A percentile compares a stretch with the other conserved stretches of the same genome.
These are phyloP conservation scores for Dothistroma septosporum DNA, from an alignment of 2,329 filamentous ascomycete species.

Conservation along the genomic window DNA sequence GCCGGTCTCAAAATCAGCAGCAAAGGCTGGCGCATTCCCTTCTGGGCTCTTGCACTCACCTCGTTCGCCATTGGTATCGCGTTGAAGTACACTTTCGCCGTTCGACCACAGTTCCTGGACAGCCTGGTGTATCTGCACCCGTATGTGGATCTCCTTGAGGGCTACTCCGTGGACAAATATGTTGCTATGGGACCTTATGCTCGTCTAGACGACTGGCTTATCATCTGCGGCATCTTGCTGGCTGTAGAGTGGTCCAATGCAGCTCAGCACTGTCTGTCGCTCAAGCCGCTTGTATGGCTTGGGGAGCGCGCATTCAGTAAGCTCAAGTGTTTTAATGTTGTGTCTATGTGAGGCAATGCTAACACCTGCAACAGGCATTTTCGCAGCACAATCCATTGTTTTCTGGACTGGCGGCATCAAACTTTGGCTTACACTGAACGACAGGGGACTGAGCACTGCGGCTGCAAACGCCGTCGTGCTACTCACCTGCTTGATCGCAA, in stretches of 20 bases:
- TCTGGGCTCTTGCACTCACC: conserved; percentile 15
- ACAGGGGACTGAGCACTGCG: conserved; percentile 13
- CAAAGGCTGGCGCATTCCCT: conserved; percentile 22
- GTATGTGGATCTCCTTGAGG: conserved; percentile 25
- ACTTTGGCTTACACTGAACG: conserved; percentile 26
- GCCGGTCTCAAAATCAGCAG: conserved; percentile 20
- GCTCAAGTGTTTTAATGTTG: background rate
- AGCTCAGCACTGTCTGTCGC: conserved; percentile 22
- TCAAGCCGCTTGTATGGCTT: conserved; percentile 23
- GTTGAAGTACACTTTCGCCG: conserved; percentile 28
- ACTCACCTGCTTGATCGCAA: conserved; percentile 17
- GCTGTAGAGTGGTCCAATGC: conserved; percentile 20
- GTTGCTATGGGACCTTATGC: conserved; percentile 25
- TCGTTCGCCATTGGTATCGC: conserved; percentile 20
- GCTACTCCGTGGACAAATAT: conserved; percentile 12
- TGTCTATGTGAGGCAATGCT: too few relatives aligned
- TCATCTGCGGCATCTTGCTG: conserved; percentile 28
- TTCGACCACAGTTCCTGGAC: conserved; percentile 25
- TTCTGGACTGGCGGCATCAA: conserved; percentile 32
- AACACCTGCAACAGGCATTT: conserved; percentile 21
- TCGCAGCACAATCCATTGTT: conserved; percentile 27
- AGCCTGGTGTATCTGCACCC: conserved; percentile 29
- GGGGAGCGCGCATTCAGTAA: conserved; percentile 31
- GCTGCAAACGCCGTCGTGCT: conserved; percentile 28
- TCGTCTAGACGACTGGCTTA: conserved; percentile 29